Evolutionary conservation across 1,284 basidiomycete genomes (phyloP), one percentile per base, ranked within the genome.

Genomic region (Pseudozyma pruni): DNA sequence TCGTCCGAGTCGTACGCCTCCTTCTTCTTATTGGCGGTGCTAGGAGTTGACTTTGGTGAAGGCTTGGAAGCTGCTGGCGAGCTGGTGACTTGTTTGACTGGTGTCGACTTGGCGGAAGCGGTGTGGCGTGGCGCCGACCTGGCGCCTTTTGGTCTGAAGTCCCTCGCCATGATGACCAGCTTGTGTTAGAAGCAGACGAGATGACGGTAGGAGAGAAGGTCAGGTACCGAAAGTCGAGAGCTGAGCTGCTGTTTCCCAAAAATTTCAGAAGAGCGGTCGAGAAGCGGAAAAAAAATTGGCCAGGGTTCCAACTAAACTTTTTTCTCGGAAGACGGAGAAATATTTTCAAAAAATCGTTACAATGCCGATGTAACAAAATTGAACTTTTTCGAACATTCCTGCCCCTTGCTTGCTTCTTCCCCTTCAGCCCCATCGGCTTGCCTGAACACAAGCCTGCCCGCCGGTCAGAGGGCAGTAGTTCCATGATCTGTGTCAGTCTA

Each of bases 61-160:
- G 58, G 17, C 31, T 49, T 54, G 47, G 45, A 19, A 23, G 34
- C 22, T 33, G 48, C 39, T 34, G 44, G 38, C 32, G 32, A 40
- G 54, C 25, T 50, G 37, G 29, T 50, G 22, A n/a, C 43, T 47
- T 29, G 48, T 33, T 35, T 66, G 55, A 8, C 38, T 5, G 17
- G 52, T 23, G 40, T 60, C n/a, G 38, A 60, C 54, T 63, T 61
- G 19, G 54, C 51, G 25, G 45, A 25, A 19, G 51, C 46, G 33
- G 37, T 40, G 35, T 40, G n/a, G 44, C n/a, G 34, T 25, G 27
- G 23, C 29, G 33, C 32, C 27, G 50, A 49, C 43, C 58, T 57
- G 22, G 62, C 56, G 34, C 59, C 63, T 49, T 75, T 75, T 20
- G 74, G 70, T 39, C 75, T 53, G 50, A 75, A 75, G 42, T 77